Evolutionary conservation across 768 basidiomycete genomes (phyloP).

Genomic region (Gymnopilus dilepis): DNA sequence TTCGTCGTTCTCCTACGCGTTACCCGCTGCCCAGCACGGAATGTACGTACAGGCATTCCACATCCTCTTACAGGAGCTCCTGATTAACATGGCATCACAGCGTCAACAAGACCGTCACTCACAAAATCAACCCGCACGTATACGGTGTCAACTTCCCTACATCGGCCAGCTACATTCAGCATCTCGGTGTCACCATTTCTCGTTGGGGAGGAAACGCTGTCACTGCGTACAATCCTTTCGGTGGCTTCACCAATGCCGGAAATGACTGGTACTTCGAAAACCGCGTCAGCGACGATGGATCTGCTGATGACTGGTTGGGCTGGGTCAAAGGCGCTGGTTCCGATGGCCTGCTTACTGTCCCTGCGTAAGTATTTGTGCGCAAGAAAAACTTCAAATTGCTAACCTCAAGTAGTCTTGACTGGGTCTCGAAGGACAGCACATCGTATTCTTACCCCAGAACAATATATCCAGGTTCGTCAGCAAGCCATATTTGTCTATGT

Average conservation of each 20-base stretch:
- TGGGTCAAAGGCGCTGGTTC: slow-evolving; percentile 54
- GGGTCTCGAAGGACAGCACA: slow-evolving; percentile 58
- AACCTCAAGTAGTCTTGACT: slow-evolving; percentile 46
- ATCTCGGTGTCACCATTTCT: slow-evolving; percentile 53
- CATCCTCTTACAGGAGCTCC: not conserved
- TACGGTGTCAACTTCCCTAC: slow-evolving; percentile 65
- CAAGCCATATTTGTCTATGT: not conserved
- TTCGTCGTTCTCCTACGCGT: slow-evolving; percentile 43
- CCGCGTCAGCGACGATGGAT: slow-evolving; percentile 41
- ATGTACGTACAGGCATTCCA: slow-evolving; percentile 32
- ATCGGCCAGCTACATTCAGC: slow-evolving; percentile 47
- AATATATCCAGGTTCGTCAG: slow-evolving; percentile 46
- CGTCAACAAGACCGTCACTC: slow-evolving; percentile 40
- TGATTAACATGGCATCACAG: slow-evolving; percentile 23
- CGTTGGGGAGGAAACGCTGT: slow-evolving; percentile 63
- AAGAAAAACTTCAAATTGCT: not conserved
- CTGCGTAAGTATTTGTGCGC: slow-evolving; percentile 45
- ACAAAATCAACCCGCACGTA: slow-evolving; percentile 50
- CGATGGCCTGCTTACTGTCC: slow-evolving; percentile 49
- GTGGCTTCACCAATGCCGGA: slow-evolving; percentile 57
- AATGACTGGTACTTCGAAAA: slow-evolving; percentile 65
- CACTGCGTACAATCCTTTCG: slow-evolving; percentile 58
- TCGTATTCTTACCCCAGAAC: slow-evolving; percentile 57
- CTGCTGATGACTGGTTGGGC: slow-evolving; percentile 54
- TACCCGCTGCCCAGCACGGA: slow-evolving; percentile 49